These are phyloP conservation scores for Trichophyton benhamiae DNA, from an alignment of 2,329 filamentous ascomycete genomes.

Conservation along the genomic window DNA sequence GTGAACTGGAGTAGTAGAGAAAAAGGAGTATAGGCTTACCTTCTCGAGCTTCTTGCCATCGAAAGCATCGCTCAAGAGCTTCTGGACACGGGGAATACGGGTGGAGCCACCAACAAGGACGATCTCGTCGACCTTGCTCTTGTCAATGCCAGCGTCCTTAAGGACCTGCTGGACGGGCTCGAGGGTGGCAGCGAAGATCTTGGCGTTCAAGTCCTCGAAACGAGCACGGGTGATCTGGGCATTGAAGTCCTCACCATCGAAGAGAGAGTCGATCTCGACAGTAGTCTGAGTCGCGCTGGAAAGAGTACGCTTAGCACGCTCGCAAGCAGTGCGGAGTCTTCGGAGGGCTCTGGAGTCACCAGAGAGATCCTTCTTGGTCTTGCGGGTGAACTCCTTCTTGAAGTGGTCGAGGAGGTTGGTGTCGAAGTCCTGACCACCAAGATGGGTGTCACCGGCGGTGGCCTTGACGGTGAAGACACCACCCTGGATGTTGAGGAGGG, in stretches of 20 bases:
- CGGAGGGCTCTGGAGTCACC: constrained; percentile 84
- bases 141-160: constrained; percentile 79
- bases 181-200: constrained; percentile 85
- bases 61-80: constrained; percentile 98
- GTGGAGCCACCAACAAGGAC: constrained; percentile 98
- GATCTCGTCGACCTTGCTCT: constrained; percentile 91
- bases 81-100: constrained; percentile 98
- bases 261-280: constrained; percentile 97
- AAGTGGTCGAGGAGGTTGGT: constrained; percentile 92
- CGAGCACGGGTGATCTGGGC: constrained; percentile 94
- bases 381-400: constrained; percentile 83
- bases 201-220: constrained; percentile 97
- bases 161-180: constrained; percentile 94
- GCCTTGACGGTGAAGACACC: constrained; percentile 99
- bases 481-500: constrained; percentile 94
- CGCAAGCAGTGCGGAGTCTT: constrained; percentile 92
- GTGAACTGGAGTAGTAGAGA: background rate
- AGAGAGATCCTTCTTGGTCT: constrained; percentile 53
- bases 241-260: constrained; percentile 96
- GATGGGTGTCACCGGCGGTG: constrained; percentile 91
- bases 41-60: constrained; percentile 99
- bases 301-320: constrained; percentile 98
- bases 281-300: constrained; percentile 96
- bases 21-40: constrained; percentile 24
- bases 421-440: constrained; percentile 94